These are phyloP conservation scores for Quercus ilex DNA, from an alignment of 306 rosid species.

Conservation along the genomic window DNA sequence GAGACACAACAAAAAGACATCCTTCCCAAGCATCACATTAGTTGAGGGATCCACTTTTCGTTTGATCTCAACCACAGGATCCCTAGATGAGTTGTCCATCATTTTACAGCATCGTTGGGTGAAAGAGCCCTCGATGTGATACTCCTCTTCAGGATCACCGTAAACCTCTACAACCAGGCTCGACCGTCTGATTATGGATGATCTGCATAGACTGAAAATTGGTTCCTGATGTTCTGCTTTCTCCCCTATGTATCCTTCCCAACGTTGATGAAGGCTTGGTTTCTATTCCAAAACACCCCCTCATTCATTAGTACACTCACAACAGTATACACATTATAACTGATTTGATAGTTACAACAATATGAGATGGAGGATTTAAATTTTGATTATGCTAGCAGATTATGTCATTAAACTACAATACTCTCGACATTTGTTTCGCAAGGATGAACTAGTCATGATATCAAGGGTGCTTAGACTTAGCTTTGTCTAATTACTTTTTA, in stretches of 20 bases:
- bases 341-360: too few species aligned
- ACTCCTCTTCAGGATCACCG: slow-evolving; percentile 25
- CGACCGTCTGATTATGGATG: slow-evolving; percentile 31
- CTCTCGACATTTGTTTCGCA: too few species aligned
- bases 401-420: too few species aligned
- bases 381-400: accelerated
- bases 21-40: slow-evolving; percentile 21
- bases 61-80: slow-evolving; percentile 21
- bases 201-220: slow-evolving; percentile 10
- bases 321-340: too few species aligned
- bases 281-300: slow-evolving; percentile 1
- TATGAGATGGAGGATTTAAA: too few species aligned
- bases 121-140: slow-evolving; percentile 22
- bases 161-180: slow-evolving; percentile 13
- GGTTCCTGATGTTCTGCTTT: slow-evolving; percentile 14
- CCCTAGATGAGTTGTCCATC: background rate
- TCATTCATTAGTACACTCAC: too few species aligned
- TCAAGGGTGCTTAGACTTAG: too few species aligned
- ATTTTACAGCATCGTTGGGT: slow-evolving; percentile 18
- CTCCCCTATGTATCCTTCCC: slow-evolving; percentile 31
- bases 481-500: too few species aligned
- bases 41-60: slow-evolving; percentile 24
- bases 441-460: too few species aligned
- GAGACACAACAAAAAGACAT: slow-evolving; percentile 21
- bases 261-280: slow-evolving; percentile 30